Percentiles rank a stretch among this genome's conserved stretches.
Evolutionary conservation across 768 basidiomycete species (phyloP).

Genomic region (Boletus vinaceobasis): DNA sequence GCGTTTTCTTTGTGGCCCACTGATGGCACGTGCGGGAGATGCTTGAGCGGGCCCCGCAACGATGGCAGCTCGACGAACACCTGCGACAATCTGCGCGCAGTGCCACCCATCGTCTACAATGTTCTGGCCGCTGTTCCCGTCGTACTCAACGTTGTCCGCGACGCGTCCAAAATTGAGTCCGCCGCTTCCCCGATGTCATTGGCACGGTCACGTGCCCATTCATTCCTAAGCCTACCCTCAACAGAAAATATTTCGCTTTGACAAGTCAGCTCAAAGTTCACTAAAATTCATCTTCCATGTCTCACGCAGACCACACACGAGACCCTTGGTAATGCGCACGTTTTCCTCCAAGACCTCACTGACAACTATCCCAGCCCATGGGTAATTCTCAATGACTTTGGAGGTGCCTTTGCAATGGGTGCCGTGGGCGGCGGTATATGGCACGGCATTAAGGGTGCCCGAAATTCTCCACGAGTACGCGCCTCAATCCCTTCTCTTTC

Average conservation of each 20-base stretch:
- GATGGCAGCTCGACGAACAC: slow-evolving; percentile 61
- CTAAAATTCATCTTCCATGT: slow-evolving; percentile 44
- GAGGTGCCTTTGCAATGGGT: slow-evolving; percentile 97
- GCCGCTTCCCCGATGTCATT: slow-evolving; percentile 9
- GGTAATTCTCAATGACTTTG: slow-evolving; percentile 98
- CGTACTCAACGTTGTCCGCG: slow-evolving; percentile 10
- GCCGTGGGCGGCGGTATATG: slow-evolving; percentile 97
- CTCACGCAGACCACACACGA: slow-evolving; percentile 88
- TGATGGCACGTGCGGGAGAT: slow-evolving; percentile 27
- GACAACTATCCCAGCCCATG: slow-evolving; percentile 64
- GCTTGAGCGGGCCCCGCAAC: slow-evolving; percentile 21
- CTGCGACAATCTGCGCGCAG: slow-evolving; percentile 36
- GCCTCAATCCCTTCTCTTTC: neutral
- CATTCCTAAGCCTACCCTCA: slow-evolving; percentile 30
- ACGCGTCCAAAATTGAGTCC: slow-evolving; percentile 17
- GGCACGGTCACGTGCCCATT: slow-evolving; percentile 31
- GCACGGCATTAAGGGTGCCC: slow-evolving; percentile 97
- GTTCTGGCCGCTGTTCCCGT: slow-evolving; percentile 12
- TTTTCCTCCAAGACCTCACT: neutral
- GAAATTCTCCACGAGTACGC: slow-evolving; percentile 91
- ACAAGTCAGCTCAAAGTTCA: neutral
- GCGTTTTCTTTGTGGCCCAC: slow-evolving; percentile 45
- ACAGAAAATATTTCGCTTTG: slow-evolving; percentile 21
- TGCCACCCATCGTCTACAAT: slow-evolving; percentile 18
- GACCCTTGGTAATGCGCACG: slow-evolving; percentile 74